These are phyloP conservation scores for Chionographis japonica DNA, from an alignment of 106 monocot genomes.

Conservation along the genomic window DNA sequence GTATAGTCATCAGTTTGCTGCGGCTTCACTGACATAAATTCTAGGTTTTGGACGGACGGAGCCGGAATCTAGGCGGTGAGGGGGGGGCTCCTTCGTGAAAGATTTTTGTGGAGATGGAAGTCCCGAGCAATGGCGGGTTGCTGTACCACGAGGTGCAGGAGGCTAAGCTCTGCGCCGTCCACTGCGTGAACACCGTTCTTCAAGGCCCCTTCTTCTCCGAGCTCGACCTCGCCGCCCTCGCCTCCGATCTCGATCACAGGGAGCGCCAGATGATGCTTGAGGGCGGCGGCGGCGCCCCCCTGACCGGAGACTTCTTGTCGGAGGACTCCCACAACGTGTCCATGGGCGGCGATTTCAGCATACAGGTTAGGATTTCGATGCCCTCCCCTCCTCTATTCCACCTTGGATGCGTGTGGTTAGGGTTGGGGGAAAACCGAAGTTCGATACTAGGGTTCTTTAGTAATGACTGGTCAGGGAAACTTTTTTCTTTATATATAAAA, in stretches of 20 bases:
- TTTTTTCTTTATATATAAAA: too few relatives aligned
- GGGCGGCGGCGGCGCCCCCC: constrained; percentile 1
- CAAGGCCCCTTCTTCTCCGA: constrained; percentile 96
- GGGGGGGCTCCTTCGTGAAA: too few relatives aligned
- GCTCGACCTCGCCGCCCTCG: constrained; percentile 79
- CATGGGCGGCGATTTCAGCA: constrained; percentile 88
- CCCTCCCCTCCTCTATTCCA: neutral
- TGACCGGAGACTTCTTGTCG: constrained; percentile 48
- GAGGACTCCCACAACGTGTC: constrained; percentile 91
- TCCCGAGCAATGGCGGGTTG: constrained; percentile 73
- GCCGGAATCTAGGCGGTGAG: too few relatives aligned
- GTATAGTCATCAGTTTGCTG: too few relatives aligned
- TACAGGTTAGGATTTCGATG: constrained; percentile 51
- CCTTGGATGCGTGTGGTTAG: too few relatives aligned
- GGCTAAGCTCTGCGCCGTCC: constrained; percentile 90
- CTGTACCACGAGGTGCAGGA: constrained; percentile 98
- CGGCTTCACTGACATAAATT: too few relatives aligned
- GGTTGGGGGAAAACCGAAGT: neutral
- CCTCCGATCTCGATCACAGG: constrained; percentile 74
- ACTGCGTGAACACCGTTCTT: constrained; percentile 90
- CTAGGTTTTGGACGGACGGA: too few relatives aligned
- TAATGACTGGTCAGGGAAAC: neutral
- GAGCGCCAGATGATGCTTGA: constrained; percentile 65
- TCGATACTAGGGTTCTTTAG: neutral
- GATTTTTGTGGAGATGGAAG: constrained; percentile 13